Base-by-base conservation (phyloP, 805 yeast genomes). In the Wickerhamia fluorescens region DNA sequence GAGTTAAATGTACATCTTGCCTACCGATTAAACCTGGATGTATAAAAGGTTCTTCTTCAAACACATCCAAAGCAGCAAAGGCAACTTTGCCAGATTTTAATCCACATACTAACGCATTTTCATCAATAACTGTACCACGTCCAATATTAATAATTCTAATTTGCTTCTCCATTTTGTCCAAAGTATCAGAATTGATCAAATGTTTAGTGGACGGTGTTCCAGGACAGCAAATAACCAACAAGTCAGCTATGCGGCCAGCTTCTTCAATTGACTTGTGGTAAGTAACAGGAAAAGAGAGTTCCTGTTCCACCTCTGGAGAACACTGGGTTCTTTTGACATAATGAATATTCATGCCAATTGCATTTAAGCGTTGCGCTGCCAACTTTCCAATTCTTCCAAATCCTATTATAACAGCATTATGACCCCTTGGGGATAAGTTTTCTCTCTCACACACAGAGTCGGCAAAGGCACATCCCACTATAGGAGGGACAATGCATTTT, bases 21-120 rank as follows among this genome's bases (percentile, higher is more conserved):
- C 55, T 44, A 8, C 41, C 44, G 20, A 37, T 31, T 17, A 49
- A 39, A 5, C 27, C 52, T 9, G 45, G 45, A 23, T 38, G 38
- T 5, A 45, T 40, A 2, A 10, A 6, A 11, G 55, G 55, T 30
- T 49, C 55, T 17, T 40, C 28, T 23, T 49, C 55, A 28, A 40
- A 49, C 12, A 49, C 55, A 23, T 49, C 55, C 34, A 49, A 40
- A 3, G 53, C 55, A 1, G 55, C 55, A 33, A 47, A 49, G 18
- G 39, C 22, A 2, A 49, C 47, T 25, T 41, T 44, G 3, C 53
- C 55, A n/a, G 38, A 13, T 24, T 44, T 33, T 34, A 49, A 38
- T 1, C 49, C 52, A 10, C 33, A 37, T 19, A 49, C 49, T 24
- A 49, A 29, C 4, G 52, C 55, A 25, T 42, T 34, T 26, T 49